Conservation (phyloP, 495 filamentous ascomycete genomes). For the Terfezia claveryi region DNA sequence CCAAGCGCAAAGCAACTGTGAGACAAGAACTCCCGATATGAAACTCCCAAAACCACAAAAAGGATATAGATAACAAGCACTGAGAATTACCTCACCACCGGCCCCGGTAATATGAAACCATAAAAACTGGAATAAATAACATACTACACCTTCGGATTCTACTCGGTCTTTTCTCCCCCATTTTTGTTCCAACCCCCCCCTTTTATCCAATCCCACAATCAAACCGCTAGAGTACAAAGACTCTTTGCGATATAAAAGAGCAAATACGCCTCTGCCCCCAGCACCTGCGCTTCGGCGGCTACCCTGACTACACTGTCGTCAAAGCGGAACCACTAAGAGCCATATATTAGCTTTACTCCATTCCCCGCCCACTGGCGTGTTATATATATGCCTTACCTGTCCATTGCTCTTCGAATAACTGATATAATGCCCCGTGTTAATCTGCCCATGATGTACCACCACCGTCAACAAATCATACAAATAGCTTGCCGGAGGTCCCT, state of each 20-base stretch:
- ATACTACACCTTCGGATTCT: no score
- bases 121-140: no score
- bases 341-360: not conserved
- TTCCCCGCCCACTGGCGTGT: not conserved
- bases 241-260: slow-evolving; percentile 59
- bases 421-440: slow-evolving; percentile 77
- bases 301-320: slow-evolving; percentile 77
- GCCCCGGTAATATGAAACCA: no score
- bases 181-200: no score
- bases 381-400: slow-evolving; percentile 30
- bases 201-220: no score
- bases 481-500: slow-evolving; percentile 19
- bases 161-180: no score
- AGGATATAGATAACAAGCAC: no score
- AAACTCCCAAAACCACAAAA: no score
- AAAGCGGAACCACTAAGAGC: slow-evolving; percentile 59
- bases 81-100: no score
- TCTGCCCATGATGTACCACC: slow-evolving; percentile 67
- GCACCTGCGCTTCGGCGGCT: slow-evolving; percentile 54
- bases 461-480: slow-evolving; percentile 68
- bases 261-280: slow-evolving; percentile 63
- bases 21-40: no score
- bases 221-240: not conserved
- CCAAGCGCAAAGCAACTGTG: no score
- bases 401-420: slow-evolving; percentile 62